Evolutionary conservation across 371 early-diverging fungal genomes (phyloP).

Genomic region (Mucor ambiguus): DNA sequence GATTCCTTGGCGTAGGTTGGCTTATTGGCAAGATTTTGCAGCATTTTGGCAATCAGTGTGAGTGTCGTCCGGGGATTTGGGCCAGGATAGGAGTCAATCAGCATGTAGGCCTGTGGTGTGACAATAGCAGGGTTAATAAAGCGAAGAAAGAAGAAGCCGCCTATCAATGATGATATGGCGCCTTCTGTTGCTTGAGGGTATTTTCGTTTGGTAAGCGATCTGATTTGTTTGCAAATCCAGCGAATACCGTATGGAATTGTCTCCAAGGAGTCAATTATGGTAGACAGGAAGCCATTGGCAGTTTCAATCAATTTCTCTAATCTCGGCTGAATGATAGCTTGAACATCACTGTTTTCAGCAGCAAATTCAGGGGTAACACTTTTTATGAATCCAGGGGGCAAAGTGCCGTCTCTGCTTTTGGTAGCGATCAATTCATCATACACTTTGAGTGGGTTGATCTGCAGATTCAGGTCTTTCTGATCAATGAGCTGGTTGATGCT

Average conservation of each 20-base stretch:
- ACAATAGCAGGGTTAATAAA: slow-evolving; percentile 97
- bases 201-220: slow-evolving; percentile 88
- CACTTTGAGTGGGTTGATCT: slow-evolving; percentile 87
- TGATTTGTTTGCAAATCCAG: slow-evolving; percentile 98
- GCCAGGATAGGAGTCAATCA: slow-evolving; percentile 82
- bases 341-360: slow-evolving; percentile 75
- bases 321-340: slow-evolving; percentile 83
- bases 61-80: slow-evolving; percentile 85
- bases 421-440: slow-evolving; percentile 85
- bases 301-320: slow-evolving; percentile 83
- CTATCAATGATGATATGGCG: slow-evolving; percentile 92
- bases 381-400: slow-evolving; percentile 66
- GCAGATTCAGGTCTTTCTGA: slow-evolving; percentile 73
- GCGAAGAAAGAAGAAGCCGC: slow-evolving; percentile 97
- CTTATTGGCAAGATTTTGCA: slow-evolving; percentile 93
- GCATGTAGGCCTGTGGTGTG: slow-evolving; percentile 93
- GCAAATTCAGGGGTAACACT: slow-evolving; percentile 84
- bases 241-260: slow-evolving; percentile 94
- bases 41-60: slow-evolving; percentile 89
- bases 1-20: slow-evolving; percentile 88
- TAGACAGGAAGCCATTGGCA: slow-evolving; percentile 79
- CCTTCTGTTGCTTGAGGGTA: slow-evolving; percentile 89
- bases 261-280: slow-evolving; percentile 80
- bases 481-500: slow-evolving; percentile 78
- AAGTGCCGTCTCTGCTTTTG: slow-evolving; percentile 64